Evolutionary conservation across 345 rosid genomes (phyloP).

Genomic region (Murraya koenigii): DNA sequence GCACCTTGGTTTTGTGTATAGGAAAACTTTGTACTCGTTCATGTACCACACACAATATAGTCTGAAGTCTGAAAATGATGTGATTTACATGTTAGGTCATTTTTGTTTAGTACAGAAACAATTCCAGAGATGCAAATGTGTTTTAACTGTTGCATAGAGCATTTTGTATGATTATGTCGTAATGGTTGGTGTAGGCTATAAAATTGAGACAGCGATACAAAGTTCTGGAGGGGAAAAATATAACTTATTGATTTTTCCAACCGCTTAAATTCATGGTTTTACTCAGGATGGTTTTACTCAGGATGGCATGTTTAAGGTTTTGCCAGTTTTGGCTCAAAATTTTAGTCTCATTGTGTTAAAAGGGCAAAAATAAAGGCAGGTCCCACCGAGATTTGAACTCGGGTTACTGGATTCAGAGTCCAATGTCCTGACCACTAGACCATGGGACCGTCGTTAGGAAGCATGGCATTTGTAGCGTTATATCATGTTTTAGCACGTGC

Average conservation of each 20-base stretch:
- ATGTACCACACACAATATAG: conserved; percentile 3
- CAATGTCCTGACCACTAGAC: conserved; percentile 98
- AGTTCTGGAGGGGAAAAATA: background rate
- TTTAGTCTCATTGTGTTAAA: too few species aligned
- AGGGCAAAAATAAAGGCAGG: conserved; percentile 24
- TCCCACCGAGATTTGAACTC: conserved; percentile 99
- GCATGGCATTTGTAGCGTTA: too few species aligned
- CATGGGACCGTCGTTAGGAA: conserved; percentile 38
- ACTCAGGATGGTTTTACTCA: too few species aligned
- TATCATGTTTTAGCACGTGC: too few species aligned
- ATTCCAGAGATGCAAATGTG: background rate
- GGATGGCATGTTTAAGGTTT: background rate
- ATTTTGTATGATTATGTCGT: background rate
- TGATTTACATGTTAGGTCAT: background rate
- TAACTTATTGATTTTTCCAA: background rate
- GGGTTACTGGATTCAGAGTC: conserved; percentile 99
- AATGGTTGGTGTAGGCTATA: background rate
- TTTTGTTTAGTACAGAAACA: background rate
- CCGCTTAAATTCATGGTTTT: background rate
- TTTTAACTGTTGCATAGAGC: background rate
- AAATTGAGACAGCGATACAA: background rate
- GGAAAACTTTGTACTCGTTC: background rate
- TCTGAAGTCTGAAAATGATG: background rate
- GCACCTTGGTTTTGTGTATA: conserved; percentile 10
- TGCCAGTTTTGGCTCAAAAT: background rate